Conservation (phyloP, 306 rosid species). For the Gillenia trifoliata region DNA sequence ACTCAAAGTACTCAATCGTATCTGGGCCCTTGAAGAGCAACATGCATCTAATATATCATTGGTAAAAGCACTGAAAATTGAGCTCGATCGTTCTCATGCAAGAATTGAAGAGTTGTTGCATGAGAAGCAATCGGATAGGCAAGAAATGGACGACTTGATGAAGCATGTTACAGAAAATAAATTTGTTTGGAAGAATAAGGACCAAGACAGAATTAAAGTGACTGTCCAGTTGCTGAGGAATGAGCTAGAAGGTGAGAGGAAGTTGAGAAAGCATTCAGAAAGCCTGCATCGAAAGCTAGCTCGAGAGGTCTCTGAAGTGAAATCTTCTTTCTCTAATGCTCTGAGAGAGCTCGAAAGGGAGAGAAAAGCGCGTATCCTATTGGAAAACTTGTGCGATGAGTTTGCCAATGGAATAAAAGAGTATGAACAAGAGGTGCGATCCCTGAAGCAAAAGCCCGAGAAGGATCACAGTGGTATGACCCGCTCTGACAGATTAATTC, state of each 20-base stretch:
- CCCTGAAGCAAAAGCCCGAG: conserved; percentile 37
- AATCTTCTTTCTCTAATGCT: conserved; percentile 47
- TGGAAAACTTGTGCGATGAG: conserved; percentile 79
- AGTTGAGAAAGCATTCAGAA: conserved; percentile 55
- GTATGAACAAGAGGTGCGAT: conserved; percentile 59
- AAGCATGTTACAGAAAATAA: conserved; percentile 33
- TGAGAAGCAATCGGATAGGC: conserved; percentile 43
- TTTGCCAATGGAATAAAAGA: conserved; percentile 71
- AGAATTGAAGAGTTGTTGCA: conserved; percentile 43
- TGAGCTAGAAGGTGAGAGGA: conserved; percentile 69
- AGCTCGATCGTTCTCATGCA: conserved; percentile 38
- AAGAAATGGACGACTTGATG: conserved; percentile 43
- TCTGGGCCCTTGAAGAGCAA: conserved; percentile 74
- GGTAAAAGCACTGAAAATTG: conserved; percentile 50
- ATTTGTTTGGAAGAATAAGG: conserved; percentile 36
- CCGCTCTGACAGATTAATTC: conserved; percentile 46
- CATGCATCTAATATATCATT: conserved; percentile 42
- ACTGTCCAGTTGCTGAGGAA: conserved; percentile 35
- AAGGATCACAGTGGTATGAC: conserved; percentile 30
- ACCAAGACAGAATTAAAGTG: conserved; percentile 35
- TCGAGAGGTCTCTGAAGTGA: conserved; percentile 53
- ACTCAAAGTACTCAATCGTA: conserved; percentile 53
- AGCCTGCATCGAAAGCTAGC: conserved; percentile 56
- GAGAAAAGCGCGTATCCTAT: conserved; percentile 55
- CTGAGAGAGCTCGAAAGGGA: conserved; percentile 68